Evolutionary conservation across 1,139 yeast genomes (phyloP), one percentile per base, ranked within the genome.

Genomic region (Suhomyces ambrosiae): DNA sequence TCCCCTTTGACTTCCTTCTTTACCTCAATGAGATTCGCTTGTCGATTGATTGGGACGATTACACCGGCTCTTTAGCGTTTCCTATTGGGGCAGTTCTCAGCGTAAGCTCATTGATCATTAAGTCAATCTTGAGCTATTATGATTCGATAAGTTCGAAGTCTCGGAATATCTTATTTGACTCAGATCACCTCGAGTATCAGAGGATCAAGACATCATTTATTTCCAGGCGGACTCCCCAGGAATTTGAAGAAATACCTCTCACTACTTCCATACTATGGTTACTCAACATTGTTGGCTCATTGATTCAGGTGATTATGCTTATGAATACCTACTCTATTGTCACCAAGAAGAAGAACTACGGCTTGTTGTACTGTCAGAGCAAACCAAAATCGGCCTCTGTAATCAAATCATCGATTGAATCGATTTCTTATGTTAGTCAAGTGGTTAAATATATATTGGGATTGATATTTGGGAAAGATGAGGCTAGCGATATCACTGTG

Each of bases 11-110:
- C 51, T 47, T 74, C 23, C 66, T 71, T 36, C 63, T 82, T 4
- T 65, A 70, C 33, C 35, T 77, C 24, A 79, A 79, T 49, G 89
- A 83, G 53, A 52, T 62, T 9, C 48, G 79, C 13, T 70, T 72
- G 33, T 63, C 80, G 5, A 74, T 82, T 5, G 86, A 82, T 41
- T 83, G 89, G 89, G 88, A 83, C 48, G 64, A 69, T 2, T 69
- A 76, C 44, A 65, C 78, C 7, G 51, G 54, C 15, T 49, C 72
- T 1, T 47, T 73, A 7, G 81, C 79, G 0, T 47, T 70, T 23
- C 81, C 79, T 0, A 46, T 66, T 8, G 84, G 84, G 0, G 56
- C 61, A n/a, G 36, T 53, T 0, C 53, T 74, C 4, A 44, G 59
- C 3, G 29, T 49, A 3, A 11, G 49, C 7, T 60, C 54, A 33